A percentile compares a stretch with the other conserved stretches of the same genome.
phyloP scores from a whole-genome alignment of 768 basidiomycete genomes.

The Fistulinella prunicolor region DNA sequence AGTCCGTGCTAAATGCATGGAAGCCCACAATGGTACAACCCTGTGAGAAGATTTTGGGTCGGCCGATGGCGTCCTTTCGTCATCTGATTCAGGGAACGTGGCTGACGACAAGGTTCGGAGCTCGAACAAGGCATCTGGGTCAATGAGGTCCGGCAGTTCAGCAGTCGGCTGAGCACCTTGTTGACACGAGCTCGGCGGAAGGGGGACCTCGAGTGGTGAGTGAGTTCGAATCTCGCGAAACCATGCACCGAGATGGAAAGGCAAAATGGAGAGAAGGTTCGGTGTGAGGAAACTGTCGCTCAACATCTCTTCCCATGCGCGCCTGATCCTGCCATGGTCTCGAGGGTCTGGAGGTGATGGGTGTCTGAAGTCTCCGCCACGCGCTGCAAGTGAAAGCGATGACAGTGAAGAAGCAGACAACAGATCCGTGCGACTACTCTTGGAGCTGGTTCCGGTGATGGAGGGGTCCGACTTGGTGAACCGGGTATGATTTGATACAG shows the following conservation, averaged over 20 bases:
- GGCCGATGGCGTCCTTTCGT: slow-evolving; percentile 17
- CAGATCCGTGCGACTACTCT: slow-evolving; percentile 9
- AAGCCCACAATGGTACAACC: slow-evolving; percentile 43
- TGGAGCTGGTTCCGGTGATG: slow-evolving; percentile 13
- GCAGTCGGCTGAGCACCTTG: slow-evolving; percentile 14
- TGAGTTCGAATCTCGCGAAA: slow-evolving; percentile 54
- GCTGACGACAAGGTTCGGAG: slow-evolving; percentile 27
- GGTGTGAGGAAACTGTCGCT: slow-evolving; percentile 52
- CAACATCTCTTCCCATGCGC: slow-evolving; percentile 70
- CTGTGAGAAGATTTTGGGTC: slow-evolving; percentile 23
- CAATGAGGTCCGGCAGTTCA: slow-evolving; percentile 23
- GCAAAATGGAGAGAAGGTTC: slow-evolving; percentile 55
- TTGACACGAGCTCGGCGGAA: slow-evolving; percentile 51
- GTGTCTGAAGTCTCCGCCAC: slow-evolving; percentile 8
- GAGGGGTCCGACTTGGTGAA: slow-evolving; percentile 26
- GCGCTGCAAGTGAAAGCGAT: slow-evolving; percentile 20
- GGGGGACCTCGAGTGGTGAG: slow-evolving; percentile 46
- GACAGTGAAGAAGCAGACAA: slow-evolving; percentile 18
- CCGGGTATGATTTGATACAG: slow-evolving; percentile 16
- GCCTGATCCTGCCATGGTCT: slow-evolving; percentile 59
- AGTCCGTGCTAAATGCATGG: slow-evolving; percentile 63
- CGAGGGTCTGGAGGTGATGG: slow-evolving; percentile 43
- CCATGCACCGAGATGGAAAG: slow-evolving; percentile 60
- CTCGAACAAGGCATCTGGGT: slow-evolving; percentile 31
- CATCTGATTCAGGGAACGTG: slow-evolving; percentile 26